Conservation (phyloP, 345 rosid species). For the Viola odorata region DNA sequence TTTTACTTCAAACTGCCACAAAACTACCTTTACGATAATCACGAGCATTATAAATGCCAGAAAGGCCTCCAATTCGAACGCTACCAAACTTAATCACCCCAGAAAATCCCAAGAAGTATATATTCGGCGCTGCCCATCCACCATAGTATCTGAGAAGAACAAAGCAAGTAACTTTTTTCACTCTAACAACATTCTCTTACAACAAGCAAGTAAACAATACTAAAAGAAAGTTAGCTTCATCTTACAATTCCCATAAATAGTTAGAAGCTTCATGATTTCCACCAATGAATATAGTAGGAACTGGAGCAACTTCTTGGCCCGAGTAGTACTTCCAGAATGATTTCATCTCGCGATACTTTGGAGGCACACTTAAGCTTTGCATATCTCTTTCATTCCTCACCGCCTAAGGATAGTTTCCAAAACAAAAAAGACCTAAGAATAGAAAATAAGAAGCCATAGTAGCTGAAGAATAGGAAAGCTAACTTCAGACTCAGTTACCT, state of each 20-base stretch:
- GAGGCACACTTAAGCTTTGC: slow-evolving; percentile 76
- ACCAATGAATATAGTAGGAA: slow-evolving; percentile 91
- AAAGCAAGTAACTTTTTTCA: not conserved
- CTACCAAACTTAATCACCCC: slow-evolving; percentile 86
- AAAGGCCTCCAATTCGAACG: slow-evolving; percentile 83
- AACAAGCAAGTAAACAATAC: not conserved
- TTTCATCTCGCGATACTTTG: slow-evolving; percentile 65
- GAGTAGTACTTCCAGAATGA: slow-evolving; percentile 94
- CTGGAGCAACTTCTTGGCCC: slow-evolving; percentile 67
- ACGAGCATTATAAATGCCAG: slow-evolving; percentile 68
- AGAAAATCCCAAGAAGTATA: slow-evolving; percentile 74
- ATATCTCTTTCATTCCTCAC: slow-evolving; percentile 81
- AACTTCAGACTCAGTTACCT: slow-evolving; percentile 27
- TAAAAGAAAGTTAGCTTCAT: not conserved
- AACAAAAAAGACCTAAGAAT: not conserved
- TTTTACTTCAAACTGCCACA: no score
- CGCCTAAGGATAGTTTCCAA: slow-evolving; percentile 33
- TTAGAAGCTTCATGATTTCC: slow-evolving; percentile 98
- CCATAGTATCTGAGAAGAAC: slow-evolving; percentile 63
- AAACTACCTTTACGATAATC: slow-evolving; percentile 57
- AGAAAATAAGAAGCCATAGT: not conserved
- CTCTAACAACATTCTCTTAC: no score
- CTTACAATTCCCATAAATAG: slow-evolving; percentile 90
- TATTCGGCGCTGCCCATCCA: slow-evolving; percentile 92
- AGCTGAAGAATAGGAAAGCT: not conserved